Base-by-base conservation (phyloP, 176 grass and related monocot genomes). In the Olyra latifolia region DNA sequence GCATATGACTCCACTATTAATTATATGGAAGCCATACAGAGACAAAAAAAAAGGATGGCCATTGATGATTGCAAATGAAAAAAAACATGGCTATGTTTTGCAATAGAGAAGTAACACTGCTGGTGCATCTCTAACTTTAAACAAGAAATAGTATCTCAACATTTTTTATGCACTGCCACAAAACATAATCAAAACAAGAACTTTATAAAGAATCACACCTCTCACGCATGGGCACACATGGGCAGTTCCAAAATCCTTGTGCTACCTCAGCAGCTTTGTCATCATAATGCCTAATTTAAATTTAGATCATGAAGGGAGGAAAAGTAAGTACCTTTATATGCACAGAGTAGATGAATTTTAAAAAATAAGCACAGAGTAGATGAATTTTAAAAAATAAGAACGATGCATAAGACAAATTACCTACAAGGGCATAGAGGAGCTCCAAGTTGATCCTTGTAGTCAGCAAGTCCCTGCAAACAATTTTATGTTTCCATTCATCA, bases 211-310 rank as follows among this genome's bases (percentile, higher is more conserved):
- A 82, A 9, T 8, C 44, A 20, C 2, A 98, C 92, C 95, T 98
- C 46, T 98, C 95, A 28, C 95, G 83, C 95, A 98, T 98, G 50
- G 95, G 95, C 23, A 98, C 95, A 2, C 95, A 98, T 50, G 95
- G 95, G 61, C 95, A 98, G 70, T 98, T 98, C 95, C 95, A 98
- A 91, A 91, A 98, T 85, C 95, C 95, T 76, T 98, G 95, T 10
- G 87, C 90, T 66, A 49, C 92, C 85, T 98, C 95, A 29, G 95
- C 92, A 55, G 92, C 80, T 86, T 98, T 98, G 88, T 98, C 95
- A 62, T 98, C 95, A 68, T 98, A 98, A 93, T 98, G 92, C 87
- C 95, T 98, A 49, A 38, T 44, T 35, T 67, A n/a, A 30, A 59
- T 74, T 43, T 54, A 62, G 46, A 41, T 1, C 29, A 27, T 7